Base-by-base conservation (phyloP, 2,329 filamentous ascomycete genomes). In the Aspergillus sp. region DNA sequence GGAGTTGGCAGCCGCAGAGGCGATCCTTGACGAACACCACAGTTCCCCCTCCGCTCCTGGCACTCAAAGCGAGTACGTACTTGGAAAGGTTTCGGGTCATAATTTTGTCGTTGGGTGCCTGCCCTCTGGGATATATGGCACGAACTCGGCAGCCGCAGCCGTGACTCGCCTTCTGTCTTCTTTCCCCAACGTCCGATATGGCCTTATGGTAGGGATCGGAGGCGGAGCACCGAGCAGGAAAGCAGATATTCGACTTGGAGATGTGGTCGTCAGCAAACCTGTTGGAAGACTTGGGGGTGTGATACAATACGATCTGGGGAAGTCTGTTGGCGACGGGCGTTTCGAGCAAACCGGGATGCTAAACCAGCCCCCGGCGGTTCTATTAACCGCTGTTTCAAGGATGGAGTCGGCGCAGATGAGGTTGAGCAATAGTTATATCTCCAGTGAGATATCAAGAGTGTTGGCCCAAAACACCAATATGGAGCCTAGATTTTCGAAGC, bases 141-240 rank as follows among this genome's bases (percentile, higher is more conserved):
- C 27, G 4, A 31, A 31, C 27, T 31, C 27, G 9, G 27, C 27
- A 11, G 27, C 27, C 8, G 27, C 3, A 1, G 27, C 27, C 3
- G 27, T 31, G 9, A 11, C 3, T 1, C 27, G 27, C 4, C 9
- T 31, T 3, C 3, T 31, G 27, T 31, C 27, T 0, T 0, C 9
- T 1, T 31, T 31, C 3, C 9, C 27, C 3, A 31, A 31, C 27
- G 27, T 31, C 27, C 27, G 27, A 1, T 31, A 31, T 31, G 27
- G 27, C 27, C 27, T 31, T 31, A 31, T 31, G 27, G 27, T 31
- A 0, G 27, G 27, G 4, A 31, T 31, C 9, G 27, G 27, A 0
- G 35, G 35, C 14, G 35, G 35, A 0, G 35, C 0, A 0, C 35
- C 35, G 0, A n/a, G 35, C 15, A 37, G 0, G 15, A n/a, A 6